Evolutionary conservation across 2,329 filamentous ascomycete genomes (phyloP).

Genomic region (Colletotrichum theobromicola): DNA sequence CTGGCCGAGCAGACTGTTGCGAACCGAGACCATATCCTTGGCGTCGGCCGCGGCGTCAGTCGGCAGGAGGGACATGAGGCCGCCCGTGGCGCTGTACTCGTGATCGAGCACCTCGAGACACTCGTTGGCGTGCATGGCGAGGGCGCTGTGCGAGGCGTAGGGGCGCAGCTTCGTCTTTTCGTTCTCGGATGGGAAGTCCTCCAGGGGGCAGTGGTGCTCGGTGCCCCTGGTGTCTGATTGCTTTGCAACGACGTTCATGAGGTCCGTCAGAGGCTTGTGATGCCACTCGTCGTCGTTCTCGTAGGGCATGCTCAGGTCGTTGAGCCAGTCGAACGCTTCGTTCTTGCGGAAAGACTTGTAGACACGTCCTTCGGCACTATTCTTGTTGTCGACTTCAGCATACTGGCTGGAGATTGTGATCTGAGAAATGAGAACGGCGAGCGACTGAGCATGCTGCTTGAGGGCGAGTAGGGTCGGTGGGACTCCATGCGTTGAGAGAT

Average conservation of each 20-base stretch:
- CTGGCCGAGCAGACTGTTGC: constrained; percentile 61
- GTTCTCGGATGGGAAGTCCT: constrained; percentile 22
- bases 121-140: constrained; percentile 63
- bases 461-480: constrained; percentile 61
- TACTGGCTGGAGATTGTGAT: constrained; percentile 44
- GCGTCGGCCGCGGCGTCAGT: constrained; percentile 37
- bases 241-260: constrained; percentile 49
- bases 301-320: constrained; percentile 55
- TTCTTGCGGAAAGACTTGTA: constrained; percentile 39
- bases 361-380: not conserved
- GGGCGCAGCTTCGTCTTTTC: constrained; percentile 33
- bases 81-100: constrained; percentile 60
- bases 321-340: constrained; percentile 64
- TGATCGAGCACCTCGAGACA: constrained; percentile 66
- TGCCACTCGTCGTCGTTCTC: constrained; percentile 52
- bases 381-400: constrained; percentile 31
- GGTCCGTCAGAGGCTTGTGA: constrained; percentile 48
- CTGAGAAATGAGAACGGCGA: constrained; percentile 55
- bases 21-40: constrained; percentile 45
- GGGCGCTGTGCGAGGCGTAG: constrained; percentile 51
- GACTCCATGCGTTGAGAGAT: constrained; percentile 56
- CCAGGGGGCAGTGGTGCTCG: constrained; percentile 52
- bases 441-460: constrained; percentile 66
- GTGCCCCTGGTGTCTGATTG: constrained; percentile 47
- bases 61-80: constrained; percentile 60